phyloP scores from a whole-genome alignment of 352 stramenopile species.

The Thraustochytrium sp. region DNA sequence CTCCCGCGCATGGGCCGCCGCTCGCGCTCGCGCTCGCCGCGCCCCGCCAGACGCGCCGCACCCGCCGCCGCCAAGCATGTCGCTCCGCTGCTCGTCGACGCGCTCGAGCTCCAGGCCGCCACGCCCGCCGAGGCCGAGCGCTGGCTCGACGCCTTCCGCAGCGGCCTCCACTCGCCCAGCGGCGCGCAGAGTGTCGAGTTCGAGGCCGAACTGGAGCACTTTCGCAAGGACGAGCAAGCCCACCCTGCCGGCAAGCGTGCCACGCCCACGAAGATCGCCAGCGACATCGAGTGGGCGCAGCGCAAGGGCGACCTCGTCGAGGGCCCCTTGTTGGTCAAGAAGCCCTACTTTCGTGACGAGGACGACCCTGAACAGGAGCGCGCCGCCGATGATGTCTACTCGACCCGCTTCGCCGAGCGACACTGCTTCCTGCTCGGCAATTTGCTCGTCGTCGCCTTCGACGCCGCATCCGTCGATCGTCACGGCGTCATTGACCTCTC shows the following conservation, averaged over 20 bases:
- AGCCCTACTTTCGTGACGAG: not conserved
- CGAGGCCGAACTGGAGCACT: not conserved
- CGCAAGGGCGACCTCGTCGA: not conserved
- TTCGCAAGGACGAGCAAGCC: not conserved
- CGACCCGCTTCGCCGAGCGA: not conserved
- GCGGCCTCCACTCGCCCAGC: not conserved
- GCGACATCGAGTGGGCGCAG: not conserved
- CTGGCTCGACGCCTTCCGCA: not conserved
- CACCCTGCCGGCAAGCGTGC: not conserved
- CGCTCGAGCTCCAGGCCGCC: not conserved
- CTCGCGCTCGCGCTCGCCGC: not conserved
- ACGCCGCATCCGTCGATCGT: not conserved
- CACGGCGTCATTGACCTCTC: not conserved
- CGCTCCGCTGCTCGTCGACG: not conserved
- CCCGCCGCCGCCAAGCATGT: not conserved
- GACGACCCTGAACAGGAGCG: not conserved
- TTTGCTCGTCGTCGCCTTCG: not conserved
- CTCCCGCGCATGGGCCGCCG: too few relatives aligned
- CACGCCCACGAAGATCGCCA: not conserved
- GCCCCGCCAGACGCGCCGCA: too few relatives aligned
- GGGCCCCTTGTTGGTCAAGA: not conserved
- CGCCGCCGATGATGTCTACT: not conserved
- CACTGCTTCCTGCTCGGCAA: conserved; percentile 31
- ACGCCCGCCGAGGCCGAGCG: not conserved
- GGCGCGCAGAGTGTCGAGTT: not conserved